Evolutionary conservation across 1,284 basidiomycete genomes (phyloP).

Genomic region (Tylopilus sp.): DNA sequence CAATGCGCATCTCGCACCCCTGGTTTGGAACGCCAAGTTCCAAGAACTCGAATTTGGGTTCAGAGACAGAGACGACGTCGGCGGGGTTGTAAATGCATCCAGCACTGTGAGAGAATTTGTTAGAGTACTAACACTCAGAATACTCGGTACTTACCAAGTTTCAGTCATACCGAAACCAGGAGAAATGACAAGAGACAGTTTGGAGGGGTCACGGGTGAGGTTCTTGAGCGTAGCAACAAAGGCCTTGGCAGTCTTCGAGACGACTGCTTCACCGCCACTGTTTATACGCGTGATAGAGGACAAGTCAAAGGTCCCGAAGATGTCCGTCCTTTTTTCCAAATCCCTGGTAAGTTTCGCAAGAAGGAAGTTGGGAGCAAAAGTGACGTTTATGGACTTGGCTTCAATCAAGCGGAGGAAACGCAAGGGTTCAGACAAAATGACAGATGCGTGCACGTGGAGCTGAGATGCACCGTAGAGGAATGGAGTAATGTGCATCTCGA

Average conservation of each 20-base stretch:
- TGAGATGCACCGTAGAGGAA: slow-evolving; percentile 32
- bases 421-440: slow-evolving; percentile 33
- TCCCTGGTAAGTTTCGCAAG: slow-evolving; percentile 41
- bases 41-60: slow-evolving; percentile 30
- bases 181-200: slow-evolving; percentile 39
- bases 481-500: slow-evolving; percentile 32
- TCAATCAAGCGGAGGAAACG: slow-evolving; percentile 30
- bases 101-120: slow-evolving; percentile 26
- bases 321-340: slow-evolving; percentile 23
- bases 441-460: slow-evolving; percentile 32
- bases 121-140: not conserved
- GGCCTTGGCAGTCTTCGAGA: slow-evolving; percentile 39
- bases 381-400: slow-evolving; percentile 31
- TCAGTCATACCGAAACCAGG: slow-evolving; percentile 49
- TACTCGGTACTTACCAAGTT: slow-evolving; percentile 35
- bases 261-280: slow-evolving; percentile 43
- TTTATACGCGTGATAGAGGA: slow-evolving; percentile 28
- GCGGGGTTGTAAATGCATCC: slow-evolving; percentile 40
- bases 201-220: slow-evolving; percentile 28
- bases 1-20: slow-evolving; percentile 34
- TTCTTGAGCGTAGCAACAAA: slow-evolving; percentile 37
- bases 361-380: slow-evolving; percentile 48
- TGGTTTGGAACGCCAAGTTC: slow-evolving; percentile 32
- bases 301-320: slow-evolving; percentile 24
- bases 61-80: slow-evolving; percentile 13